Base-by-base conservation (phyloP, 169 alveolate genomes). In the Cryptosporidium bovis region DNA sequence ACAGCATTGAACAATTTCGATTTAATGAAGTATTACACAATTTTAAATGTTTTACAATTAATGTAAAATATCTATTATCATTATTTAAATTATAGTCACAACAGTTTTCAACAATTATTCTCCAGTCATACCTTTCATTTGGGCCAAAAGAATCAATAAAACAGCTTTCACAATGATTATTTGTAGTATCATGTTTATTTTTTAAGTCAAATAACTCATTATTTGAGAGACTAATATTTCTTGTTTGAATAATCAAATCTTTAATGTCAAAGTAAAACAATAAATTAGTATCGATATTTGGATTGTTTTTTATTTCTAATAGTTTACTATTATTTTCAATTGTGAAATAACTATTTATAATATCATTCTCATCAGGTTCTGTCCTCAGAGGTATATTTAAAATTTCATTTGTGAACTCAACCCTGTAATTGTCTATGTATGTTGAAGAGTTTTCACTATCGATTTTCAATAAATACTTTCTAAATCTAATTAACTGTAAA, bases 101-200 rank as follows among this genome's bases (percentile, higher is more conserved):
- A 15, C 24, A 34, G 13, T 3, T 3, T n/a, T 60, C 64, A 12
- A 31, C 29, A n/a, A 55, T 50, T 56, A 53, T 44, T 29, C 50
- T 44, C 87, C 87, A 77, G 7, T 24, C 15, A 31, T 56, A 60
- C 51, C 77, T 77, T 2, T 44, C 64, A 24, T 15, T 36, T 44
- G 87, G 87, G 8, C 87, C 87, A 29, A 77, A 77, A 0, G 71
- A 77, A 24, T 77, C 87, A 18, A 18, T 12, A 77, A 60, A 62
- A 46, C 87, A 77, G 8, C 56, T 29, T 5, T 77, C 71, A 44
- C 69, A 62, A 1, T 60, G 62, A 13, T 15, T 44, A 24, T 77
- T 77, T 12, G 68, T 51, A 1, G 3, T 3, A 20, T 53, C 66
- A 13, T 55, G 5, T 53, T 55, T 56, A 1, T 40, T 40, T 12